Evolutionary conservation across 2,329 filamentous ascomycete species (phyloP).

Genomic region (Akanthomyces uredinophilus): DNA sequence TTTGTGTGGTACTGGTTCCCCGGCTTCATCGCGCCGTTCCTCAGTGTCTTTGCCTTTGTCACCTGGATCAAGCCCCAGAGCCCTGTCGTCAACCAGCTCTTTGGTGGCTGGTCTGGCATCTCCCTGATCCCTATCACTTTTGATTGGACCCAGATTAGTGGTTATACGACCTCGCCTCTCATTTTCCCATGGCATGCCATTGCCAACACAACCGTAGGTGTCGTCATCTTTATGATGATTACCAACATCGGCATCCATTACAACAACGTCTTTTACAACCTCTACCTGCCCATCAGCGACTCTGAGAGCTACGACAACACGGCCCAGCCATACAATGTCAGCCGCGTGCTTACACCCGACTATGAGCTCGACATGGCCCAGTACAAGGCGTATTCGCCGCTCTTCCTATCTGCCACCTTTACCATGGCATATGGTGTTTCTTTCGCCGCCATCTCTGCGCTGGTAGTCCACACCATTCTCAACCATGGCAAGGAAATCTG

Average conservation of each 20-base stretch:
- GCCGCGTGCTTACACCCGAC: conserved; percentile 43
- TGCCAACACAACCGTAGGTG: conserved; percentile 41
- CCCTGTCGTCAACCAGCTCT: conserved; percentile 49
- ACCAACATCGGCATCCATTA: conserved; percentile 44
- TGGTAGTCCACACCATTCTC: conserved; percentile 32
- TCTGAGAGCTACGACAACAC: conserved; percentile 54
- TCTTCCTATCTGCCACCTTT: conserved; percentile 47
- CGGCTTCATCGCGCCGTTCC: conserved; percentile 42
- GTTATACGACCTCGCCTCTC: conserved; percentile 38
- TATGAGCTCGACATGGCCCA: conserved; percentile 44
- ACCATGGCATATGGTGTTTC: conserved; percentile 36
- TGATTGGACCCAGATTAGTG: conserved; percentile 37
- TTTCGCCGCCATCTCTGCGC: conserved; percentile 44
- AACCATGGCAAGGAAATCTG: conserved; percentile 39
- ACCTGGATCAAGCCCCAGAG: conserved; percentile 52
- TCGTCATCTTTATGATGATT: conserved; percentile 38
- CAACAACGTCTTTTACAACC: conserved; percentile 40
- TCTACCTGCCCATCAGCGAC: conserved; percentile 51
- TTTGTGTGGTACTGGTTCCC: conserved; percentile 52
- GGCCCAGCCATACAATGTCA: conserved; percentile 44
- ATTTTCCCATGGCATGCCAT: conserved; percentile 39
- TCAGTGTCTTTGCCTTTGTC: conserved; percentile 51
- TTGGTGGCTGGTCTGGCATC: conserved; percentile 49
- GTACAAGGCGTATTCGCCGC: conserved; percentile 48
- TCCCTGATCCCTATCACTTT: conserved; percentile 52